Conservation (phyloP, 2,329 filamentous ascomycete species). For the Cadophora gregata region DNA sequence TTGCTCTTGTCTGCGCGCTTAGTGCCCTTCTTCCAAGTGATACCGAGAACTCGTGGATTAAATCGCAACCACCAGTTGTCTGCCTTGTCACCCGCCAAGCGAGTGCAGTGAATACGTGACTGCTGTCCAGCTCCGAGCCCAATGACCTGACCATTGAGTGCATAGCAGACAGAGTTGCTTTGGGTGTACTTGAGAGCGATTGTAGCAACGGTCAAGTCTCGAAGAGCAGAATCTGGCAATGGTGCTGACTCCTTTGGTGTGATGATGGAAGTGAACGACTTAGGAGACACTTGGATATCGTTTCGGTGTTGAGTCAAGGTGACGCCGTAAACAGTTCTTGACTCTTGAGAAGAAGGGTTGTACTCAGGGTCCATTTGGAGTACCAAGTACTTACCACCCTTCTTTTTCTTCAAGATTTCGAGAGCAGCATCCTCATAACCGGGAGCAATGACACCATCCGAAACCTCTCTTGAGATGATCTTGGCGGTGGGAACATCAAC, state of each 20-base stretch:
- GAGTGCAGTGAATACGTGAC: constrained; percentile 97
- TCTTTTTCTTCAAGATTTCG: constrained; percentile 95
- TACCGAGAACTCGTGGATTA: constrained; percentile 83
- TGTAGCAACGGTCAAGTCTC: constrained; percentile 92
- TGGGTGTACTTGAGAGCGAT: constrained; percentile 99
- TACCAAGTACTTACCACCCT: constrained; percentile 95
- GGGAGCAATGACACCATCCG: constrained; percentile 93
- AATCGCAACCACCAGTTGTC: constrained; percentile 99
- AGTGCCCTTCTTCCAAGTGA: constrained; percentile 97
- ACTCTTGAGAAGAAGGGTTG: constrained; percentile 75
- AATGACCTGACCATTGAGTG: constrained; percentile 89
- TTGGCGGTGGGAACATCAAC: constrained; percentile 93
- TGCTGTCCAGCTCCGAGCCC: constrained; percentile 96
- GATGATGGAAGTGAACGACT: constrained; percentile 84
- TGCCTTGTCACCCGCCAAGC: constrained; percentile 95
- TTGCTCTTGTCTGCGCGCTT: constrained; percentile 99
- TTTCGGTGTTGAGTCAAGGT: constrained; percentile 91
- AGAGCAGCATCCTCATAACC: constrained; percentile 85
- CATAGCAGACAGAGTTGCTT: constrained; percentile 99
- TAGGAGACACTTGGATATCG: constrained; percentile 83
- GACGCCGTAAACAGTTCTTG: constrained; percentile 88
- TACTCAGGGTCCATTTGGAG: constrained; percentile 93
- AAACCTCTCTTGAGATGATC: constrained; percentile 98
- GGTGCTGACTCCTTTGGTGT: constrained; percentile 78
- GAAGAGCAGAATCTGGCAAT: constrained; percentile 80